phyloP scores from a whole-genome alignment of 140 eudicot species.

The Erigeron philadelphicus region DNA sequence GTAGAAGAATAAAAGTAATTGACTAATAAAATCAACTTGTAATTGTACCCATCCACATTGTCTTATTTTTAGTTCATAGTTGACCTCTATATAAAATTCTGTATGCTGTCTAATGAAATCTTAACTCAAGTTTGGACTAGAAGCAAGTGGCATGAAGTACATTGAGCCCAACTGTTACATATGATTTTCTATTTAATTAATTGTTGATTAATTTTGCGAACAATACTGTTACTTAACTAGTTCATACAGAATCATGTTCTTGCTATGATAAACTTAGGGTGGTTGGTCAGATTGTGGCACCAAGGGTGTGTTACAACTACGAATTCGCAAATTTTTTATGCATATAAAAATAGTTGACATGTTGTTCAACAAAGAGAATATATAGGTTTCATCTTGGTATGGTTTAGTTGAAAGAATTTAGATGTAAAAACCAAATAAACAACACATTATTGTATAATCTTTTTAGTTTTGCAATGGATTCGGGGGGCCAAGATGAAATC shows the following conservation, averaged over 20 bases:
- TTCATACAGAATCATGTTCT: constrained; percentile 38
- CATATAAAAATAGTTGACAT: constrained; percentile 33
- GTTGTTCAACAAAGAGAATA: constrained; percentile 45
- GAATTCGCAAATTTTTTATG: constrained; percentile 17
- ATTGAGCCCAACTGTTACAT: no score
- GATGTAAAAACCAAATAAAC: constrained; percentile 29
- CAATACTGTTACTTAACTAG: neutral
- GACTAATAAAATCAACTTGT: no score
- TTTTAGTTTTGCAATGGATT: constrained; percentile 39
- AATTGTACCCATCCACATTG: no score
- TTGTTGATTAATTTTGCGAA: no score
- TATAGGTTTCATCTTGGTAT: constrained; percentile 47
- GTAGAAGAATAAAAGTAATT: no score
- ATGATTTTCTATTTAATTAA: no score
- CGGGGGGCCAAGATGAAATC: constrained; percentile 49
- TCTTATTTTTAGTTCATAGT: no score
- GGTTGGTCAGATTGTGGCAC: constrained; percentile 40
- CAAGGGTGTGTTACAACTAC: constrained; percentile 55
- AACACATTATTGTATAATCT: neutral
- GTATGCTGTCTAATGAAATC: no score
- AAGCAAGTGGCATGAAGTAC: no score
- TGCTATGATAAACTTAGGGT: constrained; percentile 39
- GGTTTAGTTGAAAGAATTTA: constrained; percentile 32
- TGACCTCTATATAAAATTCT: no score
- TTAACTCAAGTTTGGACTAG: no score